Conservation (phyloP, 73 alveolate species). For the Blepharisma stoltei region DNA sequence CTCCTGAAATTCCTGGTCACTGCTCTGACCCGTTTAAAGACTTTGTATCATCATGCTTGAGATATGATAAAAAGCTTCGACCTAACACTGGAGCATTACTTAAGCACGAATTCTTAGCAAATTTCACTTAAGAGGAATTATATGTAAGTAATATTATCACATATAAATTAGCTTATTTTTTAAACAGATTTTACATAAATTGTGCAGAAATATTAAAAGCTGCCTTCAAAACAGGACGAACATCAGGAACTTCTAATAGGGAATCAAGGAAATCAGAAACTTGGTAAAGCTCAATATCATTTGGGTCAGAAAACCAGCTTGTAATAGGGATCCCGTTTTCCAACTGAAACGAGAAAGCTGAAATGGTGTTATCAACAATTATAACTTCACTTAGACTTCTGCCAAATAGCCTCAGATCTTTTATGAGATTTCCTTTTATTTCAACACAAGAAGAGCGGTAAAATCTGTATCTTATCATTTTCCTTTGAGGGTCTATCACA, state of each 20-base stretch:
- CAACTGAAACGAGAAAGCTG: slow-evolving; percentile 37
- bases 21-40: slow-evolving; percentile 70
- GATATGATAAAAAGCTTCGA: slow-evolving; percentile 56
- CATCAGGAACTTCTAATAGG: too few species aligned
- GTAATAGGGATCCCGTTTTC: slow-evolving; percentile 57
- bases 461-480: slow-evolving; percentile 36
- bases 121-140: not conserved
- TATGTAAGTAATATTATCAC: too few species aligned
- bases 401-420: slow-evolving; percentile 46
- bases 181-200: too few species aligned
- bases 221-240: too few species aligned
- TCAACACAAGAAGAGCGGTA: slow-evolving; percentile 40
- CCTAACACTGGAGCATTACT: slow-evolving; percentile 42
- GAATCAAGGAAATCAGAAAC: not conserved
- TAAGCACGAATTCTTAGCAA: slow-evolving; percentile 52
- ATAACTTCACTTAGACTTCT: slow-evolving; percentile 44
- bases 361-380: slow-evolving; percentile 53
- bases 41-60: slow-evolving; percentile 71
- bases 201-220: too few species aligned
- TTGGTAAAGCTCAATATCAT: slow-evolving; percentile 44
- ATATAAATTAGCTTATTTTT: too few species aligned
- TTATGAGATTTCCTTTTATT: slow-evolving; percentile 41
- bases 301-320: slow-evolving; percentile 40
- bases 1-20: slow-evolving; percentile 82
- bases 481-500: slow-evolving; percentile 40